Percentiles rank a stretch among this genome's conserved stretches.
Evolutionary conservation across 768 basidiomycete species (phyloP).

Genomic region (Termitomyces sp.): DNA sequence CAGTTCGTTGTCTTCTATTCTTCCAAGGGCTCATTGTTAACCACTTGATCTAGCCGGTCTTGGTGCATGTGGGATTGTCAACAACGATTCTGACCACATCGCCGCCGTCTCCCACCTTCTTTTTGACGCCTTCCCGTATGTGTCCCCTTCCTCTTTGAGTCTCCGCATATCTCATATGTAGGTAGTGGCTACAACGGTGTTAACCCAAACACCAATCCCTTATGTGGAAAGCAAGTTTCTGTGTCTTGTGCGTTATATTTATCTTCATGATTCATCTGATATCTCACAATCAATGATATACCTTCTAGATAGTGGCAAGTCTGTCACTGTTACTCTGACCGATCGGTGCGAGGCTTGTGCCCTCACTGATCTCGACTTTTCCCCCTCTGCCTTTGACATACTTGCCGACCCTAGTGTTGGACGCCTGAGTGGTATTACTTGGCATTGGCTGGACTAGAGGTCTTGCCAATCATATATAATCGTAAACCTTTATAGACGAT

Average conservation of each 20-base stretch:
- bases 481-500: constrained; percentile 12
- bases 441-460: constrained; percentile 36
- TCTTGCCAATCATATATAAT: not conserved
- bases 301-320: constrained; percentile 45
- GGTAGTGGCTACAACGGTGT: constrained; percentile 47
- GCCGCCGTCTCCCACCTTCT: constrained; percentile 52
- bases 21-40: not conserved
- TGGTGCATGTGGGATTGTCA: constrained; percentile 59
- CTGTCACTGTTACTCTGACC: constrained; percentile 41
- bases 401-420: constrained; percentile 44
- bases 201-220: constrained; percentile 74
- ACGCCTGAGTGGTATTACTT: constrained; percentile 44
- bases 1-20: constrained; percentile 24
- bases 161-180: not conserved
- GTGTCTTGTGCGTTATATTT: constrained; percentile 41
- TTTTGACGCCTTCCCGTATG: constrained; percentile 60
- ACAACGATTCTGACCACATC: constrained; percentile 46
- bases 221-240: constrained; percentile 50
- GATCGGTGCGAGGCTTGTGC: constrained; percentile 64
- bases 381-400: constrained; percentile 47
- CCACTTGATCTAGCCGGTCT: constrained; percentile 40
- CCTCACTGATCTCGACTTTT: constrained; percentile 55
- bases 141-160: constrained; percentile 6
- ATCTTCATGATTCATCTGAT: not conserved
- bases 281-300: not conserved